Evolutionary conservation across 805 yeast genomes (phyloP).

Genomic region (Saccharomyces cerevisiae): DNA sequence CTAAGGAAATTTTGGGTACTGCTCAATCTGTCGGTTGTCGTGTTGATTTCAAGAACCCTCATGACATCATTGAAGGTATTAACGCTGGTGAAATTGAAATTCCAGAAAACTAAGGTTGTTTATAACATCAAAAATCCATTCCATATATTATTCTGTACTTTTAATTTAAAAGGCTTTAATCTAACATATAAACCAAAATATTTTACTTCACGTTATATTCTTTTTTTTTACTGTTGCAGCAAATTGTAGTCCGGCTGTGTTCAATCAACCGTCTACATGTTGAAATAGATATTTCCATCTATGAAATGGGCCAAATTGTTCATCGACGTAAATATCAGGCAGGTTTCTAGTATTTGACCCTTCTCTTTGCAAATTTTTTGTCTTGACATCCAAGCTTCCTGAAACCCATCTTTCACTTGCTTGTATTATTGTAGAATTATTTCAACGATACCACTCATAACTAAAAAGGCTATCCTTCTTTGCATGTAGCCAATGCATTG

Average conservation of each 20-base stretch:
- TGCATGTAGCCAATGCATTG: too few relatives aligned
- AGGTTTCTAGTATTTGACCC: constrained; percentile 65
- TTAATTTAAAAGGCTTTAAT: constrained; percentile 27
- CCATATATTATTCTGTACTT: constrained; percentile 23
- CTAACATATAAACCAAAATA: constrained; percentile 8
- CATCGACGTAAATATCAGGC: constrained; percentile 47
- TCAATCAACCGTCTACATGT: constrained; percentile 92
- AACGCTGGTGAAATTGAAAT: constrained; percentile 94
- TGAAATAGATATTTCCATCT: constrained; percentile 22
- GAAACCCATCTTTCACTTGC: background rate
- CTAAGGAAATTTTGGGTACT: constrained; percentile 98
- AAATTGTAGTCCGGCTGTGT: constrained; percentile 4
- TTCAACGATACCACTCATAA: background rate
- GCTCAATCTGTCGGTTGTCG: constrained; percentile 99
- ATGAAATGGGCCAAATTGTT: background rate
- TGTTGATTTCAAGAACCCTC: constrained; percentile 98
- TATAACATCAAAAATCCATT: constrained; percentile 9
- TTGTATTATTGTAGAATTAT: background rate
- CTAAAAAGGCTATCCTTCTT: too few relatives aligned
- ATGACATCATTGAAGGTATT: constrained; percentile 96
- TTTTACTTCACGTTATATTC: constrained; percentile 2
- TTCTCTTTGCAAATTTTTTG: background rate
- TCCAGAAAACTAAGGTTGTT: constrained; percentile 29
- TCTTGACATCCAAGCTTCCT: background rate
- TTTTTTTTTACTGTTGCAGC: background rate